Percentiles rank a stretch among this genome's conserved stretches.
Conservation (phyloP, 106 monocot species). For the Platanthera zijinensis region DNA sequence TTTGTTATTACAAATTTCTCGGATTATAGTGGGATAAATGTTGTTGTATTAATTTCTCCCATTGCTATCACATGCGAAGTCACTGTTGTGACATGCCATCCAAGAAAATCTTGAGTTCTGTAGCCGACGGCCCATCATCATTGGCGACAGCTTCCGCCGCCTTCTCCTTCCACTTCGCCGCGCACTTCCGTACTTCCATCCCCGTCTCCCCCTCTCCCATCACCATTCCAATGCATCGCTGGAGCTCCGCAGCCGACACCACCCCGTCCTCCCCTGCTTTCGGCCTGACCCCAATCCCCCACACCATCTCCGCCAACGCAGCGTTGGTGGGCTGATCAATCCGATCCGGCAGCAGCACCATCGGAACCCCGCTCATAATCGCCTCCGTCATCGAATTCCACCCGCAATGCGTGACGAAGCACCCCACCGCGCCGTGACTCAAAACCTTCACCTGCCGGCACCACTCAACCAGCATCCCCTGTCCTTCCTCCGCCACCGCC, state of each 20-base stretch:
- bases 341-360: constrained; percentile 2
- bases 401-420: constrained; percentile 15
- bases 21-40: too few species aligned
- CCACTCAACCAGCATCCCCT: constrained; percentile 11
- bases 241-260: neutral
- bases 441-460: constrained; percentile 9
- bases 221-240: constrained; percentile 7
- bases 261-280: neutral
- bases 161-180: neutral
- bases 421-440: constrained; percentile 4
- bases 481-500: too few species aligned
- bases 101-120: neutral
- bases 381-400: constrained; percentile 13
- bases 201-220: neutral
- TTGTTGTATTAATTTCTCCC: too few species aligned
- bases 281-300: constrained; percentile 5
- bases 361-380: constrained; percentile 4
- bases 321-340: constrained; percentile 8
- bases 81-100: neutral
- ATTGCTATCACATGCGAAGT: too few species aligned
- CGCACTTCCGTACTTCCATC: neutral
- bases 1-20: too few species aligned
- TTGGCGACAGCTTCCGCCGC: neutral
- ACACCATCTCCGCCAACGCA: neutral
- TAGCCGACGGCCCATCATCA: neutral